Base-by-base conservation (phyloP, 805 yeast genomes). In the Wickerhamomyces pijperi region DNA sequence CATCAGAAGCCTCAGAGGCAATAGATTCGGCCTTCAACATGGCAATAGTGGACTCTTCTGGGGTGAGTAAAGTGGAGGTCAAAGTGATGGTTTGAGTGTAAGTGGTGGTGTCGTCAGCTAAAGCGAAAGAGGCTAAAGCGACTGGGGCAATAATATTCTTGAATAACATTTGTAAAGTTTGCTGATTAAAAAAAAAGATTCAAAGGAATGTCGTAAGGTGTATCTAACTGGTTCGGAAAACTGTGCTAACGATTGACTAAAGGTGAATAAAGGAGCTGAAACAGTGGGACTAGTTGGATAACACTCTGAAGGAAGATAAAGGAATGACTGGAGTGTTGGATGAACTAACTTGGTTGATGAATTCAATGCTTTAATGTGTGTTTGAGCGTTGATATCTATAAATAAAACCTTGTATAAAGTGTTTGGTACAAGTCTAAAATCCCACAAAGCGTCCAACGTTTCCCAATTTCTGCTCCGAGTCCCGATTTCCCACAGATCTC, bases 11-110 rank as follows among this genome's bases (percentile, higher is more conserved):
- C 7, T 37, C 43, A 14, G 42, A 37, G 25, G 42, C 47, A 9
- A 42, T 42, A 9, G 39, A 36, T 31, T 16, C 19, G 8, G 33
- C 17, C 19, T 15, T 16, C 19, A 31, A 6, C 9, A 17, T 6
- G 13, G 33, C 33, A 6, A 15, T 15, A 13, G 33, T 31, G 19
- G 56, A 53, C 36, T 50, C 59, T 21, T 54, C 53, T 31, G 57
- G 53, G 16, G 46, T 49, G 37, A 51, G 43, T 32, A 51, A 37
- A 36, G 65, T 60, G 39, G 47, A 42, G 16, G 64, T 54, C 31
- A 54, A 43, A 40, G 63, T 55, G 36, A 61, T 58, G 35, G 67
- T 58, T 32, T 71, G 67, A 41, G 64, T 65, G 28, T 58, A 59
- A 34, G 60, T 53, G 5, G 63, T 54, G 18, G 54, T 55, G 29